Base-by-base conservation (phyloP, 805 yeast genomes). In the Cyberlindnera euphorbiiphila region DNA sequence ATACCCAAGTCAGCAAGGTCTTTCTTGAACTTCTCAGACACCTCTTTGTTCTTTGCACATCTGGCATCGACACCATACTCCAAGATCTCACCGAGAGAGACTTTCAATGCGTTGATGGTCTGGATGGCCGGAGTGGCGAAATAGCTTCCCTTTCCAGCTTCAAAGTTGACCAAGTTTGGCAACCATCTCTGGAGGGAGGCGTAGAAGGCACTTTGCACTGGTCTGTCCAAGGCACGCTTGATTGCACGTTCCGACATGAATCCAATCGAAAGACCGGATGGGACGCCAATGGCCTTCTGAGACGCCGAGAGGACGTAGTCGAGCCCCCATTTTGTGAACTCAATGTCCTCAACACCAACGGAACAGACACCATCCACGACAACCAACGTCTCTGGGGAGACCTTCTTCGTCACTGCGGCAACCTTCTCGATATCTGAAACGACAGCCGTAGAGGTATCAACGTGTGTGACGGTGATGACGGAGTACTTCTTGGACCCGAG, bases 41-140 rank as follows among this genome's bases (percentile, higher is more conserved):
- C 78, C 41, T 66, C 60, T 24, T 65, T 72, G 59, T 89, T 94
- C 46, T 71, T 71, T 25, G 68, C 69, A 53, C 85, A 71, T 59
- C 95, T 72, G 37, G 62, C 64, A 42, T 74, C 80, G 41, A 89
- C 64, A 5, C 73, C 65, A 18, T 59, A 50, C 25, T 72, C 64
- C 41, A 86, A 64, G 46, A 88, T 79, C 59, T 85, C 88, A 39
- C 72, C 74, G 47, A 89, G 71, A 5, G 96, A 79, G 4, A 74
- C 83, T 59, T 78, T 78, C 53, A 87, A 72, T 12, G 96, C 89
- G 55, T 84, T 84, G 43, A 91, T 68, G 44, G 84, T 72, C 65
- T 87, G 96, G 31, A 85, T 82, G 0, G 97, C 84, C n/a, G 96
- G 97, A 7, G 97, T 91, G n/a, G 96, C 96, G 58, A 87, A 91